Base-by-base conservation (phyloP, 441 rosid genomes). In the Manihot esculenta region DNA sequence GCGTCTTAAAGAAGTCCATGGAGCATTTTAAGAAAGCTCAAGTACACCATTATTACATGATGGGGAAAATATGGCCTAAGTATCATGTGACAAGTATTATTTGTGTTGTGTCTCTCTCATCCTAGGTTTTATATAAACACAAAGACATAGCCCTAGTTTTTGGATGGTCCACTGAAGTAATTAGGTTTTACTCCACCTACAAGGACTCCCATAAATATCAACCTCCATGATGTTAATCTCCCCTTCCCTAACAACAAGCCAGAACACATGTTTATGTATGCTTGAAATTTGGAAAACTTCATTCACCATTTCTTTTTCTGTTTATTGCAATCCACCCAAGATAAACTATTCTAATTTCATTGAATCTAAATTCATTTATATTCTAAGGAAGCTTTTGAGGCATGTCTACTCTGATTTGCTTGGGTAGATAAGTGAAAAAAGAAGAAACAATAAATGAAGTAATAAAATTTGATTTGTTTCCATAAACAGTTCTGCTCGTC, bases 1-100 rank as follows among this genome's bases (percentile, higher is more conserved):
- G n/a, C n/a, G n/a, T 64, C 15, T 8, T 8, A 24, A 45, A 47
- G 50, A 18, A 41, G n/a, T 18, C 42, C 7, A 51, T 2, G 35
- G 33, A 13, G 47, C 49, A 66, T 53, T 66, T 20, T 30, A 30
- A 30, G 17, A 55, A 42, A 30, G 24, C 23, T 17, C 30, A 68
- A 38, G 27, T 27, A 3, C 45, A 44, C 9, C 26, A 57, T 18
- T 24, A 44, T 58, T 26, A 44, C 11, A 45, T 24, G 30, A 23
- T 12, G 54, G 30, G 33, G 62, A 63, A 23, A 41, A 35, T 21
- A 62, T 61, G 50, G n/a, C 60, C 33, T 49, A 56, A 56, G 33
- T 17, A 50, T 76, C 49, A 49, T 21, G 50, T 70, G 67, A 70
- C 42, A 51, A 68, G 64, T 44, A 26, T 42, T 23, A 21, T 38